These are phyloP conservation scores for Solanum tarapatanum DNA, from an alignment of 257 asterid species.

Conservation along the genomic window DNA sequence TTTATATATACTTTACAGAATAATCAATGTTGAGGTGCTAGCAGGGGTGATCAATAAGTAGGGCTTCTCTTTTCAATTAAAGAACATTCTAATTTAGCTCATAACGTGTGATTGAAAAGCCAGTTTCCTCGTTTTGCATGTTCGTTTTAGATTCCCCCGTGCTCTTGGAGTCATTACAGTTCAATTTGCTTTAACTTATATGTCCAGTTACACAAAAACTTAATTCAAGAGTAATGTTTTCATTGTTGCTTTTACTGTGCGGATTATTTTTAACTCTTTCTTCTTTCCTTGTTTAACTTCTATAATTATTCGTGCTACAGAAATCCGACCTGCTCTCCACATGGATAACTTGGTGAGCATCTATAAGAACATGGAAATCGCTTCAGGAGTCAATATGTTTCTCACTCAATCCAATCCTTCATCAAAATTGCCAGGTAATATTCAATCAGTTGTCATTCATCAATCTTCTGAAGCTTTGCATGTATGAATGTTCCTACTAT, in stretches of 20 bases:
- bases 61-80: not conserved
- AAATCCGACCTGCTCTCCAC: slow-evolving; percentile 86
- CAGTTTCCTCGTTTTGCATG: not conserved
- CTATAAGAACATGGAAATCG: slow-evolving; percentile 87
- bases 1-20: not conserved
- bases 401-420: slow-evolving; percentile 45
- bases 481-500: not conserved
- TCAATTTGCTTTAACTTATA: not conserved
- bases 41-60: not conserved
- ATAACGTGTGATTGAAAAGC: not conserved
- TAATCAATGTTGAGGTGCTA: not conserved
- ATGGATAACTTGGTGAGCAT: slow-evolving; percentile 88
- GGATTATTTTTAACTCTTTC: not conserved
- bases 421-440: slow-evolving; percentile 40
- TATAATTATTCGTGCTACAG: slow-evolving; percentile 16
- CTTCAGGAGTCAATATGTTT: slow-evolving; percentile 54
- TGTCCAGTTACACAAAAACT: not conserved
- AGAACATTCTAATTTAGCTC: not conserved
- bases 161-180: not conserved
- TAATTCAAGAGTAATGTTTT: not conserved
- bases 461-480: not conserved
- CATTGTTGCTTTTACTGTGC: not conserved
- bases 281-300: not conserved
- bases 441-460: not conserved
- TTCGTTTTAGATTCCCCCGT: not conserved